A percentile compares a stretch with the other conserved stretches of the same genome.
Evolutionary conservation across 2,329 filamentous ascomycete species (phyloP).

Genomic region (Fusarium veterinarium): DNA sequence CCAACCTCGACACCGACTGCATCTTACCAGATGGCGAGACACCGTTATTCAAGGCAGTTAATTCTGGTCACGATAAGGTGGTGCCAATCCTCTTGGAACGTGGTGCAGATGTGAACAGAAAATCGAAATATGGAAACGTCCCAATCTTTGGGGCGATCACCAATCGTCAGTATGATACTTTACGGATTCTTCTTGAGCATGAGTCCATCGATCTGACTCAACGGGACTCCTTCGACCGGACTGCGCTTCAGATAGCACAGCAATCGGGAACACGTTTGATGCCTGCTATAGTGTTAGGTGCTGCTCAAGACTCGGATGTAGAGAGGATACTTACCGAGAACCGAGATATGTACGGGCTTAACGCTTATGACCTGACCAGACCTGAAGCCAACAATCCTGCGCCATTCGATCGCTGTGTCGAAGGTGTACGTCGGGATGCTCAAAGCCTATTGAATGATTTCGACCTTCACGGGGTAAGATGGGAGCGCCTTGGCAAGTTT

Average conservation of each 20-base stretch:
- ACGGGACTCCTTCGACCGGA: constrained; percentile 22
- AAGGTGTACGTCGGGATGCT: constrained; percentile 9
- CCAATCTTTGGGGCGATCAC: constrained; percentile 25
- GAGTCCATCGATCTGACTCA: constrained; percentile 18
- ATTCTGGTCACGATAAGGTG: constrained; percentile 2
- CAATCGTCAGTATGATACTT: constrained; percentile 5
- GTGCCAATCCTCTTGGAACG: constrained; percentile 18
- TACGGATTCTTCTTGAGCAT: constrained; percentile 16
- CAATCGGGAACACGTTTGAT: constrained; percentile 9
- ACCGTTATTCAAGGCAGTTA: constrained; percentile 23
- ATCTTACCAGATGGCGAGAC: constrained; percentile 9
- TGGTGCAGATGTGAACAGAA: constrained; percentile 28
- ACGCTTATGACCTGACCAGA: constrained; percentile 6
- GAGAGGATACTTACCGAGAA: constrained; percentile 17
- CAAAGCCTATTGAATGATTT: constrained; percentile 20
- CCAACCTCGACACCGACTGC: constrained; percentile 24
- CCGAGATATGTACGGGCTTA: constrained; percentile 29
- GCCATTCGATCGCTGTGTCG: constrained; percentile 5
- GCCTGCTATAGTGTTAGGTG: constrained; percentile 18
- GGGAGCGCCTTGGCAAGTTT: constrained; percentile 28
- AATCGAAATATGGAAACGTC: constrained; percentile 7
- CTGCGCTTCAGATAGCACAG: constrained; percentile 18
- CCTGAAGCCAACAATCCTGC: neutral
- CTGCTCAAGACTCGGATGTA: constrained; percentile 3
- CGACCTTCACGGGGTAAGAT: neutral